Evolutionary conservation across 805 yeast genomes (phyloP).

Genomic region (Candida pseudoglaebosa): DNA sequence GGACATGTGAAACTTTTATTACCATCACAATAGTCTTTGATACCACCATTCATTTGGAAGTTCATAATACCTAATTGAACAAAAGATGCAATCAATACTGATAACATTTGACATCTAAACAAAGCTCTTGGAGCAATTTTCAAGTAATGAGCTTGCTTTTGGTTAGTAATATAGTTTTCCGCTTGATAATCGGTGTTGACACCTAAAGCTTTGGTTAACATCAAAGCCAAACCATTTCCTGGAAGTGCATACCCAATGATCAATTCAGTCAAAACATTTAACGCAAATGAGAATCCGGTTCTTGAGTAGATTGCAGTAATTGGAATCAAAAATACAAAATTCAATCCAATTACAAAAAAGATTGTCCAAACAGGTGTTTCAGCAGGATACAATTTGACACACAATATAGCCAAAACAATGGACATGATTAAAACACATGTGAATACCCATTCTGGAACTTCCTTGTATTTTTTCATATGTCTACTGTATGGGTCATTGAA

Average conservation of each 20-base stretch:
- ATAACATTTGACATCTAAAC: slow-evolving; percentile 38
- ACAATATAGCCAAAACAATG: slow-evolving; percentile 28
- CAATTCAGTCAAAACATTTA: slow-evolving; percentile 35
- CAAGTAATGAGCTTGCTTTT: slow-evolving; percentile 61
- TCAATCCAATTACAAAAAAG: slow-evolving; percentile 30
- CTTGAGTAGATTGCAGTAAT: slow-evolving; percentile 23
- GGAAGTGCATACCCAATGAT: slow-evolving; percentile 36
- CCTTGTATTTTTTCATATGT: slow-evolving; percentile 31
- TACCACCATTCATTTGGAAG: slow-evolving; percentile 28
- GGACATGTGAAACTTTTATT: slow-evolving; percentile 44
- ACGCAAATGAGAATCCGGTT: slow-evolving; percentile 30
- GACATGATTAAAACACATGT: slow-evolving; percentile 22
- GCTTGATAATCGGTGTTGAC: slow-evolving; percentile 57
- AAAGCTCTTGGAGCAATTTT: slow-evolving; percentile 57
- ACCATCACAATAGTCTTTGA: slow-evolving; percentile 34
- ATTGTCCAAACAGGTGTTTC: slow-evolving; percentile 35
- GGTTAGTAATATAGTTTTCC: slow-evolving; percentile 48
- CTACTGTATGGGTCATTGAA: slow-evolving; percentile 29
- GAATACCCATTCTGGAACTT: slow-evolving; percentile 33
- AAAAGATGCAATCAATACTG: slow-evolving; percentile 21
- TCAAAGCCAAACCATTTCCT: slow-evolving; percentile 32
- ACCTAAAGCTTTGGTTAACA: slow-evolving; percentile 56
- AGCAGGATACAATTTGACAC: slow-evolving; percentile 28
- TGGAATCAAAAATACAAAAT: slow-evolving; percentile 30
- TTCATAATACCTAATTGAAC: slow-evolving; percentile 24